Base-by-base conservation (phyloP, 2,329 filamentous ascomycete genomes). In the Alternaria alternata region DNA sequence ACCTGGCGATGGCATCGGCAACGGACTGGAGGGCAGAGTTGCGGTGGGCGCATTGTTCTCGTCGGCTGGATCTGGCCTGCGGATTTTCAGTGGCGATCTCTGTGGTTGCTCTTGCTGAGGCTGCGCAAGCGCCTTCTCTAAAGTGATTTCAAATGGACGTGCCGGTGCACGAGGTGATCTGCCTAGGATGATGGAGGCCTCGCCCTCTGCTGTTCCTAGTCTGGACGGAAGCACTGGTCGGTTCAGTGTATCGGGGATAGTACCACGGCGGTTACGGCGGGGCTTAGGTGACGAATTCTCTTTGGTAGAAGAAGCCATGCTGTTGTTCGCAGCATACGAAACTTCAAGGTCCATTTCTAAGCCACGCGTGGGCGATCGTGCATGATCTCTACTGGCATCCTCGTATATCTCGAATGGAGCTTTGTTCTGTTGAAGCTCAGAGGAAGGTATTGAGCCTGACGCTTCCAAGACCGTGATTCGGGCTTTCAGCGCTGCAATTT, bases 401-500 rank as follows among this genome's bases (percentile, higher is more conserved):
- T 78, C 75, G 42, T 72, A 73, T 22, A 78, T 77, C 2, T 71
- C 57, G 51, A 78, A 75, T 0, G 68, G 64, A 12, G 58, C 54
- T 36, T 71, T 73, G 28, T 38, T 63, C 28, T 67, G 60, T 43
- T 62, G 55, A 1, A 60, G 41, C 0, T 67, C 66, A 7, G 67
- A 67, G 7, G 69, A 65, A 14, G 68, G 48, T 22, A 55, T 36
- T n/a, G 62, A 34, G 26, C 57, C 48, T 3, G 72, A 69, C 12
- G 66, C 69, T 52, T 79, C 76, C 41, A 77, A 39, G 3, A 64
- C 67, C 2, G 67, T 69, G 22, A 79, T 64, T 3, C 74, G 73
- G 26, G 66, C 63, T 56, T 77, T 79, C 7, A 80, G 65, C 3
- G 66, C 68, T 12, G 76, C 69, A 11, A 77, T 72, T 53, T 80